A percentile compares a stretch with the other conserved stretches of the same genome.
Evolutionary conservation across 1,139 yeast species (phyloP).

Genomic region (Blastobotrys malaysiensis): DNA sequence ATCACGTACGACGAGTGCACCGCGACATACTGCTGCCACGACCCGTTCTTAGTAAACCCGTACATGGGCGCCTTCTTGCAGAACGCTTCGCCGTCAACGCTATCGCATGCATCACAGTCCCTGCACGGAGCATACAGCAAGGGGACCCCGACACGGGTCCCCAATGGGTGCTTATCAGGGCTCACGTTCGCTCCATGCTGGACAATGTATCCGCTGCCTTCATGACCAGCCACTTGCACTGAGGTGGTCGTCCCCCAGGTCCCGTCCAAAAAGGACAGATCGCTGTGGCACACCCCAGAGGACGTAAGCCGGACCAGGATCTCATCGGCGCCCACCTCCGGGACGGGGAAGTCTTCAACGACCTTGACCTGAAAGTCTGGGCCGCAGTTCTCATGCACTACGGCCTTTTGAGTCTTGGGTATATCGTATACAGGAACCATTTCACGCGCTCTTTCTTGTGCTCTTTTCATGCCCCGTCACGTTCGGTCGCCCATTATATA

Average conservation of each 20-base stretch:
- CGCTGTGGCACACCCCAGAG: conserved; percentile 39
- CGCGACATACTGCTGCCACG: conserved; percentile 71
- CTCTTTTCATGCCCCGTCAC: background rate
- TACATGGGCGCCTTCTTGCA: conserved; percentile 27
- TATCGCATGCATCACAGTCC: conserved; percentile 20
- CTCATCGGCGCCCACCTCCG: conserved; percentile 25
- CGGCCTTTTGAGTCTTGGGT: conserved; percentile 27
- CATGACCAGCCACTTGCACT: conserved; percentile 31
- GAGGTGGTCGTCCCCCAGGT: conserved; percentile 51
- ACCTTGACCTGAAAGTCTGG: conserved; percentile 19
- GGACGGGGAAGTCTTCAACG: conserved; percentile 28
- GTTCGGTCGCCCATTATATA: background rate
- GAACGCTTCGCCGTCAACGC: conserved; percentile 19
- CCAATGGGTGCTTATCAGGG: conserved; percentile 18
- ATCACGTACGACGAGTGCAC: conserved; percentile 79
- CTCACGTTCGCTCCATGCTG: conserved; percentile 21
- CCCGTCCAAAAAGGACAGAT: conserved; percentile 26
- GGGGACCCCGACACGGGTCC: conserved; percentile 25
- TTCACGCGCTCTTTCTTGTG: background rate
- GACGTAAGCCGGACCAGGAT: conserved; percentile 28
- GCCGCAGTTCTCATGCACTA: conserved; percentile 17
- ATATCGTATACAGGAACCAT: conserved; percentile 8
- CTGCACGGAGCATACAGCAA: conserved; percentile 21
- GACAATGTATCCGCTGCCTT: conserved; percentile 27
- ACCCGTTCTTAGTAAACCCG: conserved; percentile 69